Evolutionary conservation across 345 rosid species (phyloP).

Genomic region (Trapa incisa): DNA sequence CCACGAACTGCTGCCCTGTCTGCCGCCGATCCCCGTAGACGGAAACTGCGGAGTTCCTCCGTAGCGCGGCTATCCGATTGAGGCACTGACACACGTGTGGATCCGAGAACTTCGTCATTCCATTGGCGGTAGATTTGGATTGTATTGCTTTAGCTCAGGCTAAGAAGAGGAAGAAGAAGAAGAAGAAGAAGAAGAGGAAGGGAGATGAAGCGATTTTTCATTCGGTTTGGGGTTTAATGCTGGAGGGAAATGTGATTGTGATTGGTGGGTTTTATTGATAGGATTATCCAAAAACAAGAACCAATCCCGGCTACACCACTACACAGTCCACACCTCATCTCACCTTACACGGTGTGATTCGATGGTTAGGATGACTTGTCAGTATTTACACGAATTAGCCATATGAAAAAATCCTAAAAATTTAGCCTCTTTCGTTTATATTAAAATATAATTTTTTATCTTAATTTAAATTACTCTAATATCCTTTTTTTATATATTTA

Average conservation of each 20-base stretch:
- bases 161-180: background rate
- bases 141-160: no score
- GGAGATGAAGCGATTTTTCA: no score
- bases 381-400: no score
- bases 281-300: background rate
- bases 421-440: no score
- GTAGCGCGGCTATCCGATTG: slow-evolving; percentile 35
- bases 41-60: slow-evolving; percentile 28
- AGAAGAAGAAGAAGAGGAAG: background rate
- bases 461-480: no score
- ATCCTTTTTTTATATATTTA: no score
- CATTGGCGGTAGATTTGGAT: background rate
- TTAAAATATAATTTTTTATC: no score
- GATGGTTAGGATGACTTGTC: no score
- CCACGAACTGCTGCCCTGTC: slow-evolving; percentile 49
- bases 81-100: slow-evolving; percentile 70
- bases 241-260: background rate
- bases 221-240: background rate
- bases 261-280: background rate
- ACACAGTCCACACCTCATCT: no score
- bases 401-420: no score
- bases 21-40: slow-evolving; percentile 31
- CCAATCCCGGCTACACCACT: no score
- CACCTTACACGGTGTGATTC: no score
- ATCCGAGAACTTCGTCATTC: slow-evolving; percentile 39